Base-by-base conservation (phyloP, 192 early-diverging fungal species). In the Glomus cerebriforme region DNA sequence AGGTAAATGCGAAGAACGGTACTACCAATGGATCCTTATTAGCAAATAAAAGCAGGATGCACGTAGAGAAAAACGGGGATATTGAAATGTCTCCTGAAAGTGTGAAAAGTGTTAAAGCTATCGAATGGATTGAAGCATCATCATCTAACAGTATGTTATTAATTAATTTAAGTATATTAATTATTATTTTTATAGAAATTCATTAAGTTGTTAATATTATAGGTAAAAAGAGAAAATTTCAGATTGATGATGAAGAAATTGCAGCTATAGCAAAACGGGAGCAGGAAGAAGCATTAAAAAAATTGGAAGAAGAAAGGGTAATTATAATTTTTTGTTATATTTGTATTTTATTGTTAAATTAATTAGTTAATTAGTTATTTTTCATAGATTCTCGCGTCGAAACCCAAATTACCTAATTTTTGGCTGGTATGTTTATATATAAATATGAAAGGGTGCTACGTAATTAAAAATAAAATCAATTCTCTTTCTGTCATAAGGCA, bases 331-430 rank as follows among this genome's bases (percentile, higher is more conserved):
- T 47, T 49, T 34, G 0, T 22, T 19, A 32, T 29, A 59, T 47
- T 31, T 4, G 2, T 5, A 8, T 35, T 39, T 69, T 68, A n/a
- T 24, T 37, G 12, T 27, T 71, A n/a, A 22, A 39, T 68, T 39
- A 39, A 43, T 68, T 1, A 22, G 24, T 12, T 1, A 15, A 1
- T 35, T 59, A 43, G 5, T 67, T 27, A 66, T 65, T 76, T 47
- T 13, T 47, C 34, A n/a, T 54, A 78, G 77, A 26, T 77, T 66
- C 75, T 79, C 59, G 68, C 80, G 79, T 79, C 81, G 1, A 86
- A 87, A 74, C 62, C 81, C n/a, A 85, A 87, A 47, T 37, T 87
- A 47, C 89, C 77, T 26, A 78, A 78, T 35, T 78, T 78, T 31
- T 78, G 77, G 77, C 49, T 78, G 77, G 77, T 78, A 59, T 37